Conservation (phyloP, 1,139 yeast species). For the Diutina catenulata region DNA sequence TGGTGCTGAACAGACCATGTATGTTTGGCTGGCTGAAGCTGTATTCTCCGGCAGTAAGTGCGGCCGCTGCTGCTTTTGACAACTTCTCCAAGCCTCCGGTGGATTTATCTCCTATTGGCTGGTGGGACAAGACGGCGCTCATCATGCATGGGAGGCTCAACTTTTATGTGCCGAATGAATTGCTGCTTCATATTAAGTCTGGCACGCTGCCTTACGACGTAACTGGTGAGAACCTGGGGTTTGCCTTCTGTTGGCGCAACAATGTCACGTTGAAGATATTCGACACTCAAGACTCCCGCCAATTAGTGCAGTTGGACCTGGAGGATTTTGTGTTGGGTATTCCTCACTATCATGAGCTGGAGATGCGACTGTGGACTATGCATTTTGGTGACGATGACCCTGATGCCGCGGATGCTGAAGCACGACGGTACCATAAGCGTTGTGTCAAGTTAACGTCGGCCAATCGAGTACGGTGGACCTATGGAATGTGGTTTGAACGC, state of each 20-base stretch:
- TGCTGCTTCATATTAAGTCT: conserved; percentile 48
- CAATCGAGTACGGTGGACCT: conserved; percentile 29
- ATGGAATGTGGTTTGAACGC: conserved; percentile 32
- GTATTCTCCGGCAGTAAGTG: conserved; percentile 27
- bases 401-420: conserved; percentile 16
- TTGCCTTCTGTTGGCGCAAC: conserved; percentile 66
- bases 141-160: conserved; percentile 35
- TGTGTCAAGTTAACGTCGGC: conserved; percentile 28
- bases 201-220: conserved; percentile 67
- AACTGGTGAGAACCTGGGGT: conserved; percentile 64
- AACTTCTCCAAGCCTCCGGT: conserved; percentile 60
- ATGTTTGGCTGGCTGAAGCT: conserved; percentile 34
- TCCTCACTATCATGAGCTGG: conserved; percentile 35
- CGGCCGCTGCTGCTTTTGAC: conserved; percentile 29
- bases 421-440: conserved; percentile 23
- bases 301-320: conserved; percentile 53
- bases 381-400: conserved; percentile 17
- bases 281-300: conserved; percentile 47
- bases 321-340: conserved; percentile 60
- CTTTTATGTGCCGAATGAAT: conserved; percentile 41
- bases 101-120: conserved; percentile 82
- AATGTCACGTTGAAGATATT: conserved; percentile 52
- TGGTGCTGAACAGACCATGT: conserved; percentile 28
- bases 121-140: conserved; percentile 42
- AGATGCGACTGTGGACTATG: conserved; percentile 25